phyloP scores from a whole-genome alignment of 305 asterid genomes.

The Striga hermonthica region DNA sequence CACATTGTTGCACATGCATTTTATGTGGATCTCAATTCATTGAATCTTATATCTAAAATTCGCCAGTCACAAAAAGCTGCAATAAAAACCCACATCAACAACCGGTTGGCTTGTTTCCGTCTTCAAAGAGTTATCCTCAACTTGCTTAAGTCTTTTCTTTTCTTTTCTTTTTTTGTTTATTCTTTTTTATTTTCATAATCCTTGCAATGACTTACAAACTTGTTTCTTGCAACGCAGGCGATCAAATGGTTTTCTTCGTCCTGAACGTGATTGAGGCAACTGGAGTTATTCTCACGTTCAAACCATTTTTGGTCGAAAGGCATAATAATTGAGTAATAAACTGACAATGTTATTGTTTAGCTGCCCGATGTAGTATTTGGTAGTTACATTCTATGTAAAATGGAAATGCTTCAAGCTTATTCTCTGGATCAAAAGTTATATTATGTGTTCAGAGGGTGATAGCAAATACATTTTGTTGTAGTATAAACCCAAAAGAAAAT shows the following conservation, averaged over 20 bases:
- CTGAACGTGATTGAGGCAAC: constrained; percentile 51
- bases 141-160: not conserved
- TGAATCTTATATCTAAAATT: too few species aligned
- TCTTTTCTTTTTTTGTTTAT: not conserved
- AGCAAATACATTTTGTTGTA: too few species aligned
- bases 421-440: too few species aligned
- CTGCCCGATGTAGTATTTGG: constrained; percentile 1
- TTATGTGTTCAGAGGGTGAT: too few species aligned
- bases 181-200: not conserved
- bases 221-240: constrained; percentile 48
- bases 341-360: not conserved
- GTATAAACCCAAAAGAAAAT: too few species aligned
- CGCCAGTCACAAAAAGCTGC: too few species aligned
- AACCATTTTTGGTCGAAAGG: constrained; percentile 54
- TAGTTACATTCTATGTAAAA: constrained; percentile 15
- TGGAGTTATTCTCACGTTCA: constrained; percentile 59
- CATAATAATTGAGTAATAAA: constrained; percentile 10
- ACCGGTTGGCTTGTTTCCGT: too few species aligned
- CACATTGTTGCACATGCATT: too few species aligned
- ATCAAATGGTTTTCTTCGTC: constrained; percentile 62
- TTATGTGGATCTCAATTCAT: too few species aligned
- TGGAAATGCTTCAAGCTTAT: too few species aligned
- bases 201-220: not conserved
- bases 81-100: too few species aligned
- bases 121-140: too few species aligned